phyloP scores from a whole-genome alignment of 148 eudicot genomes.

The Dysphania ambrosioides region DNA sequence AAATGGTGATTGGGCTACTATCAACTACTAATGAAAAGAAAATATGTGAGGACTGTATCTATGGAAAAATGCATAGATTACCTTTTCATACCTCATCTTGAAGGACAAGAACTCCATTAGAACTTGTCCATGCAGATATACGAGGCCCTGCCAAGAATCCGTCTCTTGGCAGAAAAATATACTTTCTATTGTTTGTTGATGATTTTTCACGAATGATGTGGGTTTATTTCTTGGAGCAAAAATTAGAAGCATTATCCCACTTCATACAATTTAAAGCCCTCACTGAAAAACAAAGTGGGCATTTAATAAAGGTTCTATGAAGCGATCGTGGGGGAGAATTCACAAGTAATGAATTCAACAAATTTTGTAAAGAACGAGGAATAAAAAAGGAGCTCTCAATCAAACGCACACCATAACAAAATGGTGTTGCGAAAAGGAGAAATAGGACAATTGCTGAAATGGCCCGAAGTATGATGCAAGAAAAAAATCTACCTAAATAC shows the following conservation, averaged over 20 bases:
- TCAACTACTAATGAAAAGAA: background rate
- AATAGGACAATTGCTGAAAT: too few species aligned
- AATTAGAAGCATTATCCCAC: too few species aligned
- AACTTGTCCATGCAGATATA: too few species aligned
- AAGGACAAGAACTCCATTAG: too few species aligned
- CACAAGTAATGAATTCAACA: too few species aligned
- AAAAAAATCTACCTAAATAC: too few species aligned
- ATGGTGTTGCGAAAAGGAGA: too few species aligned
- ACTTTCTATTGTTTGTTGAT: slow-evolving; percentile 13
- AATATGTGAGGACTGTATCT: background rate
- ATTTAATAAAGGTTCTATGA: too few species aligned
- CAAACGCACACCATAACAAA: slow-evolving; percentile 17
- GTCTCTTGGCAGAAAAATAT: background rate
- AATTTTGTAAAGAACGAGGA: slow-evolving; percentile 18
- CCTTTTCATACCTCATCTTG: background rate
- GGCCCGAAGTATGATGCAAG: too few species aligned
- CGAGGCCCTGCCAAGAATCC: slow-evolving; percentile 18
- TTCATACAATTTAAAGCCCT: too few species aligned
- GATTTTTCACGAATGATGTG: slow-evolving; percentile 9
- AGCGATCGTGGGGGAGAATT: too few species aligned
- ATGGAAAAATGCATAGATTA: background rate
- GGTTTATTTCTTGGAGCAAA: slow-evolving; percentile 12
- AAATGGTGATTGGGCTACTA: background rate
- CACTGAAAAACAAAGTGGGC: too few species aligned
- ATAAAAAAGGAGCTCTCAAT: slow-evolving; percentile 9